Base-by-base conservation (phyloP, 23 red algal species). In the Cyanidioschyzon merolae region DNA sequence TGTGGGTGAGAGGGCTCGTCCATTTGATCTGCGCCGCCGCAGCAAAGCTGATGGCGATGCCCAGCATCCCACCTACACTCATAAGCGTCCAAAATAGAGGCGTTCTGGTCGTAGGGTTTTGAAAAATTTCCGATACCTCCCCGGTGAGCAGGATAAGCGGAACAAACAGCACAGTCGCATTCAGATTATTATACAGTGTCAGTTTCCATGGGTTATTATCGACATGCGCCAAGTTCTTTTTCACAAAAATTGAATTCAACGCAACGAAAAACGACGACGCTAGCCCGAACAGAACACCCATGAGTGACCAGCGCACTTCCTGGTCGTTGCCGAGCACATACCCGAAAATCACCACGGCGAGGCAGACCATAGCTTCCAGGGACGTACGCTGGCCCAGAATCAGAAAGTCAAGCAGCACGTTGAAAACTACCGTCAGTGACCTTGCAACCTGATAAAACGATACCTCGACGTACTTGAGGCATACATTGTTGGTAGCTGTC, bases 121-220 rank as follows among this genome's bases (percentile, higher is more conserved):
- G 38, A n/a, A 83, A 31, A 1, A 96, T 26, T 21, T 57, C 77
- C 2, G 40, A 31, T 0, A 87, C 39, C 74, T 96, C 91, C 32
- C 91, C 91, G 57, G 67, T 83, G 21, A 86, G 41, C 58, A 89
- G 21, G 36, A 96, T 96, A 39, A 89, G 79, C 32, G 91, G 91
- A 37, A 96, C 76, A 77, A 96, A 96, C 45, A 96, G 87, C 79
- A 96, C 74, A 38, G 80, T 83, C 76, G 91, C 86, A 79, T 87
- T 89, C 68, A 89, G 38, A 54, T 96, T 96, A 77, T 96, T 96
- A 77, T 96, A 96, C 63, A 96, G 79, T 24, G 91, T 96, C 54
- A 96, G 83, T 77, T 89, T 89, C 91, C 91, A 96, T 21, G 91
- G 91, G 74, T 96, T 85, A 79, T 96, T 96, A 74, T 96, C 91